Evolutionary conservation across 2,329 filamentous ascomycete genomes (phyloP).

Genomic region (Coniella vitis): DNA sequence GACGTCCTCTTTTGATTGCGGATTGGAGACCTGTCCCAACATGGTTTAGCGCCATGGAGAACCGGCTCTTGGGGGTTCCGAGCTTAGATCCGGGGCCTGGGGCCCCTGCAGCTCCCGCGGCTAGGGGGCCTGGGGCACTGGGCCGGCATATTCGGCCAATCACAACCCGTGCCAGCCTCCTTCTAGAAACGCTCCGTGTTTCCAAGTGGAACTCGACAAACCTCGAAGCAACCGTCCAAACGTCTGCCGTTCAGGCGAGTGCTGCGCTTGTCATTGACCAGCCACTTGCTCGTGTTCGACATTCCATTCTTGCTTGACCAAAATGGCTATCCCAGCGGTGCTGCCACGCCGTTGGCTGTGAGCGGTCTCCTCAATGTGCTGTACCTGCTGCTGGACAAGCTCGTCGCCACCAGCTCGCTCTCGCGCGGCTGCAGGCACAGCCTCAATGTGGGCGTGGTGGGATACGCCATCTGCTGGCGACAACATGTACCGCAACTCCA

Average conservation of each 20-base stretch:
- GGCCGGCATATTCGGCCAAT: no score
- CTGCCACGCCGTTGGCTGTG: background rate
- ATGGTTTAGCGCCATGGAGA: background rate
- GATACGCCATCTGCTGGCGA: constrained; percentile 3
- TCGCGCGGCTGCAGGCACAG: background rate
- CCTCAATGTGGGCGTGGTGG: constrained; percentile 1
- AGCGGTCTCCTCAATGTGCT: background rate
- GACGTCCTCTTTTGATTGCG: background rate
- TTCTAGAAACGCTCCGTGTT: background rate
- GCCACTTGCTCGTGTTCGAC: background rate
- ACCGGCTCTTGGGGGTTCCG: background rate
- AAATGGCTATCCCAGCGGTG: background rate
- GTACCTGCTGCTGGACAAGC: background rate
- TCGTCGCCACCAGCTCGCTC: background rate
- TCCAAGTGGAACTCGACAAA: background rate
- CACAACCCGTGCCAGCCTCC: background rate
- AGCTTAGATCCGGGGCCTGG: no score
- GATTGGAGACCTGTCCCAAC: no score
- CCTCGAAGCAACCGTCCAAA: no score
- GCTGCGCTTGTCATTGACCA: no score
- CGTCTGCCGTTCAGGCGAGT: no score
- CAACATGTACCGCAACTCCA: constrained; percentile 4
- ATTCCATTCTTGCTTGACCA: constrained; percentile 8
- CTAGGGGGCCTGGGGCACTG: no score
- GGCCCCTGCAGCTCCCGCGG: no score